Evolutionary conservation across 2,329 filamentous ascomycete genomes (phyloP), one percentile per base, ranked within the genome.

Genomic region (Celoporthe dispersa): DNA sequence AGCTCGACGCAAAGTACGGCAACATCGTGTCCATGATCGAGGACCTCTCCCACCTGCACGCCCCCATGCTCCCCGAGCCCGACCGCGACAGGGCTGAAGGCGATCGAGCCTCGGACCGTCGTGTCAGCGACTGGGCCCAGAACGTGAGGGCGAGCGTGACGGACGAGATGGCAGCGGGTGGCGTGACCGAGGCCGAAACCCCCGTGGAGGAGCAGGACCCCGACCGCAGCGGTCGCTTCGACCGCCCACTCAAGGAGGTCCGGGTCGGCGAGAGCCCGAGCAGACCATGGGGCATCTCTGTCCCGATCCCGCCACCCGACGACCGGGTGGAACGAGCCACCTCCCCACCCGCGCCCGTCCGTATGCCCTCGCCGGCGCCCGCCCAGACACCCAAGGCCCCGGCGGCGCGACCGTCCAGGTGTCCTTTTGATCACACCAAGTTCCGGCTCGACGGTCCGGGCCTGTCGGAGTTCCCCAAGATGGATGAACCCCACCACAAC

Each of bases 21-120:
- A 95, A 91, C 78, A 84, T 98, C 59, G 94, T 93, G 75, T 97
- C 89, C 81, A 98, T 98, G 95, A 97, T 98, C 72, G 91, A 96
- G 79, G 94, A 94, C 11, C 84, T 98, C 53, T 93, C 94, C 64
- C 88, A 91, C 73, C 93, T 97, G 75, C 95, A 98, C 78, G 92
- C 96, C 78, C 91, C 93, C 7, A 94, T 96, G 88, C 84, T 98
- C 37, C 92, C 92, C 1, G 84, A 86, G 64, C 86, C 87, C 73
- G 83, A 85, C 80, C 73, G 81, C 83, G 59, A 80, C 83, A 59
- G 80, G 19, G 72, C 70, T 6, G 75, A 76, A 1, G 73, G 82
- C 35, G 86, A 88, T 68, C 82, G 81, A 63, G 82, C 80, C 19
- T 90, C 91, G 8, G 90, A 90, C 72, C 88, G 92, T 72, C 88